phyloP scores from a whole-genome alignment of 441 rosid species.

The Adansonia grandidieri region DNA sequence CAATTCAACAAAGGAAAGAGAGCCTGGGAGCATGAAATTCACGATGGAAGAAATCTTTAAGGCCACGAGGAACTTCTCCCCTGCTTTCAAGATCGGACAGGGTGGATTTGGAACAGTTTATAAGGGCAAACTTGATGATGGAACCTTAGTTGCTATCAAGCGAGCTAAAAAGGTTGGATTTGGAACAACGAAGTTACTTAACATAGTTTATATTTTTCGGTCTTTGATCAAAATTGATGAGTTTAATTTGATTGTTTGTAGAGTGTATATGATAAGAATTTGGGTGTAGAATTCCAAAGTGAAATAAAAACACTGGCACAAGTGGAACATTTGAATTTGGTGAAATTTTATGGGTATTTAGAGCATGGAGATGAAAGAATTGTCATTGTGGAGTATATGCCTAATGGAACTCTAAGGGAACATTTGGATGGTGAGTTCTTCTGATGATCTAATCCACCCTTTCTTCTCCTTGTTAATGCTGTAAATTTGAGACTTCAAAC shows the following conservation, averaged over 20 bases:
- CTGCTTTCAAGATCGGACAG: constrained; percentile 82
- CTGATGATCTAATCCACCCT: background rate
- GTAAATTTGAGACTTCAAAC: constrained; percentile 20
- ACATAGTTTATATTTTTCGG: background rate
- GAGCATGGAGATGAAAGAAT: constrained; percentile 72
- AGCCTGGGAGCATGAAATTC: constrained; percentile 52
- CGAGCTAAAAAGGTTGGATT: constrained; percentile 81
- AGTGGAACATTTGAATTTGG: constrained; percentile 84
- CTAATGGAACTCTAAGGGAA: constrained; percentile 88
- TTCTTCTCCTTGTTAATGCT: background rate
- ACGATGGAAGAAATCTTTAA: constrained; percentile 63
- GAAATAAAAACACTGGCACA: constrained; percentile 75
- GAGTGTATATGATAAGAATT: constrained; percentile 74
- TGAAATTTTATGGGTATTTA: constrained; percentile 70
- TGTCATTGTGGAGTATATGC: constrained; percentile 75
- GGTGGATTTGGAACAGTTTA: constrained; percentile 95
- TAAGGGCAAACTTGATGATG: constrained; percentile 79
- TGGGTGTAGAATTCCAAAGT: constrained; percentile 76
- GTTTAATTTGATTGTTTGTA: constrained; percentile 38
- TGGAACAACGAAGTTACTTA: background rate
- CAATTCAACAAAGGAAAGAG: constrained; percentile 41
- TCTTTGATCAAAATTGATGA: background rate
- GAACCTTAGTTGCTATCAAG: constrained; percentile 74
- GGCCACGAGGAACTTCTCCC: constrained; percentile 80
- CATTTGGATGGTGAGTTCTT: constrained; percentile 82